These are phyloP conservation scores for Pluteus cervinus DNA, from an alignment of 768 basidiomycete species.

Conservation along the genomic window DNA sequence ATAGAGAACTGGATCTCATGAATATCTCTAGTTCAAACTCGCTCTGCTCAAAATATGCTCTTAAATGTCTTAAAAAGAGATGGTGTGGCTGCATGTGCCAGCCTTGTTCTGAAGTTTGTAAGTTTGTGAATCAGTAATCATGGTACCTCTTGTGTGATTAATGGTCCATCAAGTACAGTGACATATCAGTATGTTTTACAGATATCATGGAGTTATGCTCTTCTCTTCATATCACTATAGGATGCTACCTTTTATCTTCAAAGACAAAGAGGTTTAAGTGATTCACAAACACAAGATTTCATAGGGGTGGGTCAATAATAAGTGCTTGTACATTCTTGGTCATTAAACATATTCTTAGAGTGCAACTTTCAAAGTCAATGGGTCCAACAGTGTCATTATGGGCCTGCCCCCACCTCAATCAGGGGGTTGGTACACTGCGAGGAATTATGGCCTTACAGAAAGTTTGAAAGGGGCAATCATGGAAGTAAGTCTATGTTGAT, in stretches of 20 bases:
- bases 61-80: conserved; percentile 25
- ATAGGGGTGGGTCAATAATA: conserved; percentile 27
- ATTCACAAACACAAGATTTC: conserved; percentile 38
- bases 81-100: conserved; percentile 31
- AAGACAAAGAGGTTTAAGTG: conserved; percentile 31
- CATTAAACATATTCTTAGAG: conserved; percentile 18
- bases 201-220: neutral
- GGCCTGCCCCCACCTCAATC: conserved; percentile 36
- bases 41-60: conserved; percentile 33
- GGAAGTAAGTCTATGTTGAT: conserved; percentile 19
- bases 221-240: conserved; percentile 16
- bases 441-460: conserved; percentile 39
- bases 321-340: neutral
- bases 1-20: neutral
- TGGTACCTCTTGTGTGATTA: conserved; percentile 25
- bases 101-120: conserved; percentile 16
- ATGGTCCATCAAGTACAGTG: conserved; percentile 30
- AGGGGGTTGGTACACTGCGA: conserved; percentile 22
- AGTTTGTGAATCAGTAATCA: conserved; percentile 5
- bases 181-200: conserved; percentile 24
- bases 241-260: conserved; percentile 39
- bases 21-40: conserved; percentile 31
- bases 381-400: conserved; percentile 32
- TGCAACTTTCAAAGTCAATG: conserved; percentile 35
- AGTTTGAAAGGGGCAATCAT: conserved; percentile 30